Conservation (phyloP, 306 rosid species). For the Dicorynia guianensis region DNA sequence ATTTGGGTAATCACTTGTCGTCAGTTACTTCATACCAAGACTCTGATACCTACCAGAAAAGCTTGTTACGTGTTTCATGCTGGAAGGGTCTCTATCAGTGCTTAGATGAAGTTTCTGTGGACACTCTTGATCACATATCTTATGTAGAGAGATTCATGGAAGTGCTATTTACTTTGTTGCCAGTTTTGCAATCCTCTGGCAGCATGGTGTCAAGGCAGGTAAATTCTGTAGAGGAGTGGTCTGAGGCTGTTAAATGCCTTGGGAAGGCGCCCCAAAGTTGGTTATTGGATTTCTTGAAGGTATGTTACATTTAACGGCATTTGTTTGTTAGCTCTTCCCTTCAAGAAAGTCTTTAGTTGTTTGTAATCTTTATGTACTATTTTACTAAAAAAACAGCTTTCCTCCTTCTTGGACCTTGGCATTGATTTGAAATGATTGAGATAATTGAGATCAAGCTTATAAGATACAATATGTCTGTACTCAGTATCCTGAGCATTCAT, state of each 20-base stretch:
- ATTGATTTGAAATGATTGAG: slow-evolving; percentile 25
- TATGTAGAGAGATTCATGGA: slow-evolving; percentile 80
- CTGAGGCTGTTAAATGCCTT: slow-evolving; percentile 76
- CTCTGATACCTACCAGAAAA: slow-evolving; percentile 48
- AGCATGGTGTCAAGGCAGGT: slow-evolving; percentile 33
- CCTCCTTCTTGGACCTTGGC: not conserved
- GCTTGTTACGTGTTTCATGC: slow-evolving; percentile 64
- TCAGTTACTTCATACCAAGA: slow-evolving; percentile 53
- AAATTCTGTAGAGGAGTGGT: slow-evolving; percentile 68
- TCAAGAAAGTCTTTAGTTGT: not conserved
- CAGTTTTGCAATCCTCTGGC: slow-evolving; percentile 45
- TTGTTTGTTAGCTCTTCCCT: slow-evolving; percentile 21
- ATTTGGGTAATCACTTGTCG: slow-evolving; percentile 60
- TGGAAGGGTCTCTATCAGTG: slow-evolving; percentile 91
- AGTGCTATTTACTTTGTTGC: slow-evolving; percentile 80
- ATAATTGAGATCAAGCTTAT: slow-evolving; percentile 10
- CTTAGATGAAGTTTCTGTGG: slow-evolving; percentile 73
- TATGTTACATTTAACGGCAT: slow-evolving; percentile 37
- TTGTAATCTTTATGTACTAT: not conserved
- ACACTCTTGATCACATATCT: slow-evolving; percentile 61
- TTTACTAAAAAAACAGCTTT: too few species aligned
- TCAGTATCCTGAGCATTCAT: slow-evolving; percentile 20
- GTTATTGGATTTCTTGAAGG: slow-evolving; percentile 80
- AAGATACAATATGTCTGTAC: slow-evolving; percentile 27
- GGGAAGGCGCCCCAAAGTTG: slow-evolving; percentile 79